These are phyloP conservation scores for Quillaja saponaria DNA, from an alignment of 306 rosid species.

Conservation along the genomic window DNA sequence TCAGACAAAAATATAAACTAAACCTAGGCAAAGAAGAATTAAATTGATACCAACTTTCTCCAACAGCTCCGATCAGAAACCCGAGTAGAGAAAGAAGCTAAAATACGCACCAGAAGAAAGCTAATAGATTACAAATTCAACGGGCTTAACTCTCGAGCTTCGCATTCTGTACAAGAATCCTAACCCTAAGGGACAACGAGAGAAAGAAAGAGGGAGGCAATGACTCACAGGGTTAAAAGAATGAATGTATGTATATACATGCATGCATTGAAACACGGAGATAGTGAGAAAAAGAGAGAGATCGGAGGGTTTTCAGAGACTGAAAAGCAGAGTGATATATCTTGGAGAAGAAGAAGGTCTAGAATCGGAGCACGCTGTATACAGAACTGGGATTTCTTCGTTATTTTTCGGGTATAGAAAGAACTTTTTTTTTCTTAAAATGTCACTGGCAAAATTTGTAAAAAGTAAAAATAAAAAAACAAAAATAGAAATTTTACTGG, in stretches of 20 bases:
- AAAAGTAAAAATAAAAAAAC: too few relatives aligned
- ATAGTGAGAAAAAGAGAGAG: background rate
- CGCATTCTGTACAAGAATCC: background rate
- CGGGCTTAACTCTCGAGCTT: constrained; percentile 1
- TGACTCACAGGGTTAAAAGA: too few relatives aligned
- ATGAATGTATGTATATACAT: background rate
- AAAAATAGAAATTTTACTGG: too few relatives aligned
- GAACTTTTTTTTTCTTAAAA: too few relatives aligned
- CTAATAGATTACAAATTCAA: background rate
- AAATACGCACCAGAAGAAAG: background rate
- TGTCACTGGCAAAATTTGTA: too few relatives aligned
- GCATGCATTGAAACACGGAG: background rate
- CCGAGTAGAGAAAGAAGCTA: constrained; percentile 12
- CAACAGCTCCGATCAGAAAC: background rate
- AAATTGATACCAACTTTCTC: background rate
- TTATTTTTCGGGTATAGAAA: too few relatives aligned
- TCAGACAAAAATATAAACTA: background rate
- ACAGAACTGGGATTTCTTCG: too few relatives aligned
- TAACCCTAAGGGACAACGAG: constrained; percentile 6
- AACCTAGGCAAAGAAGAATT: background rate
- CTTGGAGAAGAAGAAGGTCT: too few relatives aligned
- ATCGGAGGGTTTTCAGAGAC: background rate
- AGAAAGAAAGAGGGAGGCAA: background rate
- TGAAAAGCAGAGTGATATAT: background rate
- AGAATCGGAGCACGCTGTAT: too few relatives aligned